Evolutionary conservation across 441 rosid genomes (phyloP).

Genomic region (Euphorbia celastroides): DNA sequence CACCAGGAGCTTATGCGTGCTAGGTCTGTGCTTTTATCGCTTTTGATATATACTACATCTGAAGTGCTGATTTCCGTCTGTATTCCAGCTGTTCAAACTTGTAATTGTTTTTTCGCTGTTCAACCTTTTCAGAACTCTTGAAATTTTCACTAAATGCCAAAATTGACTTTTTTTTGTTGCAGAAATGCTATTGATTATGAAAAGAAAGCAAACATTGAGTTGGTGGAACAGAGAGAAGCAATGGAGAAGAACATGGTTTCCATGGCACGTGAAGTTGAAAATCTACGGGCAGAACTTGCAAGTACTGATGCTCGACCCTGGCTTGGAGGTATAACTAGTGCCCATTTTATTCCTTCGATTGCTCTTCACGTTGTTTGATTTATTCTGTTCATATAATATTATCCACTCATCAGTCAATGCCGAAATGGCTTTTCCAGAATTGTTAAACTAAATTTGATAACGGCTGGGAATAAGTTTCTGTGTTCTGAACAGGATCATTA

Average conservation of each 20-base stretch:
- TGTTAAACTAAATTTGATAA: not conserved
- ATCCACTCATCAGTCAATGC: not conserved
- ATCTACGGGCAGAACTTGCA: constrained; percentile 77
- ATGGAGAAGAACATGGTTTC: constrained; percentile 95
- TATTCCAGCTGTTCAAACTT: not conserved
- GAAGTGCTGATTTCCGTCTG: too few species aligned
- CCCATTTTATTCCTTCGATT: not conserved
- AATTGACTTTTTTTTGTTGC: constrained; percentile 11
- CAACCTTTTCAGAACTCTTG: not conserved
- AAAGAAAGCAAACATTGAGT: constrained; percentile 89
- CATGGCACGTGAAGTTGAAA: constrained; percentile 99
- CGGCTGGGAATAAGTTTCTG: not conserved
- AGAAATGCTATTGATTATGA: constrained; percentile 88
- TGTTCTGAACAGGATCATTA: not conserved
- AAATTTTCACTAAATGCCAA: constrained; percentile 14
- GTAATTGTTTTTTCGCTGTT: not conserved
- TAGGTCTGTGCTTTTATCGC: constrained; percentile 42
- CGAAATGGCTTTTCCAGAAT: not conserved
- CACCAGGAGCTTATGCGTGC: constrained; percentile 92
- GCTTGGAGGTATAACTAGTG: constrained; percentile 53
- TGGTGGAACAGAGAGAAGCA: constrained; percentile 83
- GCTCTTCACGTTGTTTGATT: not conserved
- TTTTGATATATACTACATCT: not conserved
- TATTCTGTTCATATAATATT: constrained; percentile 2
- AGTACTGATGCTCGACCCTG: constrained; percentile 60